Percentiles rank a stretch among this genome's conserved stretches.
Conservation (phyloP, 2,329 filamentous ascomycete genomes). For the Alternaria gaisen region DNA sequence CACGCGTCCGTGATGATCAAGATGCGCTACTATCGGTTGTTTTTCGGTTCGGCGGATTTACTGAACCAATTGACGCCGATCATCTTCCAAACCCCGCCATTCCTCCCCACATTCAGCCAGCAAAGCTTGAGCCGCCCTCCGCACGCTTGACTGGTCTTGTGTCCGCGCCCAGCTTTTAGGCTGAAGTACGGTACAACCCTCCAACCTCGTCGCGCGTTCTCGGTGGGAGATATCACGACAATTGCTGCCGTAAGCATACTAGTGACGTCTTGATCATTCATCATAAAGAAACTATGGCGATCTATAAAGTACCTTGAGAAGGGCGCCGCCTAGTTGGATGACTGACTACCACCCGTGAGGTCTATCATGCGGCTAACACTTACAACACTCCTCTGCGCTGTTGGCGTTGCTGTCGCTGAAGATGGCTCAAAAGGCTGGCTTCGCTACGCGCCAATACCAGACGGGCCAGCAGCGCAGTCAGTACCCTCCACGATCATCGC, state of each 20-base stretch:
- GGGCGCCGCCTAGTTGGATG: not conserved
- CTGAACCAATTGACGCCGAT: slow-evolving; percentile 4
- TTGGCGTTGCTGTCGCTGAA: slow-evolving; percentile 56
- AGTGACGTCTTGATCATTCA: slow-evolving; percentile 9
- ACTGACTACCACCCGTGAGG: not conserved
- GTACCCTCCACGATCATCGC: slow-evolving; percentile 62
- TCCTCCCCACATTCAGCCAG: slow-evolving; percentile 4
- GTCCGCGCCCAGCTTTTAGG: slow-evolving; percentile 8
- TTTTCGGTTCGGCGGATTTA: not conserved
- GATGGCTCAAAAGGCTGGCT: slow-evolving; percentile 71
- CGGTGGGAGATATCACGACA: slow-evolving; percentile 8
- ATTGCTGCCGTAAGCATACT: slow-evolving; percentile 1
- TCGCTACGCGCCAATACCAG: slow-evolving; percentile 66
- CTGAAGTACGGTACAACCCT: slow-evolving; percentile 20
- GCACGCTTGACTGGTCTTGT: slow-evolving; percentile 12
- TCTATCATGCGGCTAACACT: slow-evolving; percentile 18
- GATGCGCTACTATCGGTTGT: not conserved
- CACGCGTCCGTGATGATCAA: not conserved
- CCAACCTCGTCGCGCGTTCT: not conserved
- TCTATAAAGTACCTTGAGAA: slow-evolving; percentile 10
- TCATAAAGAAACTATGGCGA: not conserved
- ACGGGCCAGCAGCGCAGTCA: slow-evolving; percentile 50
- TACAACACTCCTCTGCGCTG: not conserved
- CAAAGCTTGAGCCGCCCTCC: slow-evolving; percentile 6
- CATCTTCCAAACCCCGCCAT: slow-evolving; percentile 5